phyloP scores from a whole-genome alignment of 2,329 filamentous ascomycete genomes.

The Bipolaris gigantea region DNA sequence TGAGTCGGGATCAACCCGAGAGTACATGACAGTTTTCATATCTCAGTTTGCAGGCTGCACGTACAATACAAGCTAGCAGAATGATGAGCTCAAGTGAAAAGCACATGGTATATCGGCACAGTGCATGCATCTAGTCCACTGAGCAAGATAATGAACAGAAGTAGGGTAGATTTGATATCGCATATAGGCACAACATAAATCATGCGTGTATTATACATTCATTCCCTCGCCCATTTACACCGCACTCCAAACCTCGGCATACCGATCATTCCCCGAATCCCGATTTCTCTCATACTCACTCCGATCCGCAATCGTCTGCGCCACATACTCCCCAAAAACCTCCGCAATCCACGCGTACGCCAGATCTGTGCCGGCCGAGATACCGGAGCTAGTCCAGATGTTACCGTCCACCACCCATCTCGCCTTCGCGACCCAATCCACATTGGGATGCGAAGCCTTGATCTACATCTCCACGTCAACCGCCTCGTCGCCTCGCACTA shows the following conservation, averaged over 20 bases:
- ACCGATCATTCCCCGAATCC: constrained; percentile 58
- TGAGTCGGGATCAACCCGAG: too few relatives aligned
- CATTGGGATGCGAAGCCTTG: constrained; percentile 52
- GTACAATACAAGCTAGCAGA: too few relatives aligned
- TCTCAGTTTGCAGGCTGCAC: too few relatives aligned
- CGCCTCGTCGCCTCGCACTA: too few relatives aligned
- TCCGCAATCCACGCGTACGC: constrained; percentile 60
- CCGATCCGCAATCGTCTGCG: constrained; percentile 51
- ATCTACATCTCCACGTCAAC: constrained; percentile 33
- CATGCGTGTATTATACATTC: not conserved
- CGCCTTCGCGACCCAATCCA: constrained; percentile 63
- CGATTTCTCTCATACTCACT: constrained; percentile 62
- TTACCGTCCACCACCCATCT: constrained; percentile 68
- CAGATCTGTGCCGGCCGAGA: constrained; percentile 65
- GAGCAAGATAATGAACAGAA: too few relatives aligned
- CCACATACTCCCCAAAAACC: constrained; percentile 57
- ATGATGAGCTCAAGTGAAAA: too few relatives aligned
- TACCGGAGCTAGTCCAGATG: constrained; percentile 67
- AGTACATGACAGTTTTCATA: too few relatives aligned
- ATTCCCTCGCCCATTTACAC: constrained; percentile 1
- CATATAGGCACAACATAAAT: too few relatives aligned
- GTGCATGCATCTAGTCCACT: too few relatives aligned
- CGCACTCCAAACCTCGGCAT: constrained; percentile 49
- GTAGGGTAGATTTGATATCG: too few relatives aligned
- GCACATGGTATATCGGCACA: too few relatives aligned